A percentile compares a stretch with the other conserved stretches of the same genome.
phyloP scores from a whole-genome alignment of 176 grass and related monocot genomes.

The Triticum timopheevii region DNA sequence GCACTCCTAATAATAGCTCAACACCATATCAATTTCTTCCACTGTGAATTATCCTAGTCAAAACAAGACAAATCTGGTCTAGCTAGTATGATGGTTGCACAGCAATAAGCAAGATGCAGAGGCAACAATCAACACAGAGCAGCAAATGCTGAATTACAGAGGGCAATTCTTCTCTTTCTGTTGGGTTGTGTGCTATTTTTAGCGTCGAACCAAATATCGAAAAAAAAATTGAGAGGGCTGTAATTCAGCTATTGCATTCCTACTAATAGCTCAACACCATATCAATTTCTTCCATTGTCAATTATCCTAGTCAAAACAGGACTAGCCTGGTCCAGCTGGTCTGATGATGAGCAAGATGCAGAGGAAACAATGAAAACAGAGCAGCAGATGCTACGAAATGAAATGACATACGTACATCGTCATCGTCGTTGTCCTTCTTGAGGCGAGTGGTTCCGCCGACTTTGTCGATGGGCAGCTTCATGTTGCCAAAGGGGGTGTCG shows the following conservation, averaged over 20 bases:
- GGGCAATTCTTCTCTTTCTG: too few species aligned
- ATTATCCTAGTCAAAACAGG: slow-evolving; percentile 8
- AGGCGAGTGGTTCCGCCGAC: slow-evolving; percentile 84
- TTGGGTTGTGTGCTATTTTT: background rate
- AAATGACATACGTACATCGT: slow-evolving; percentile 37
- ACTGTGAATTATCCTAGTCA: background rate
- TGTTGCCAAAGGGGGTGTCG: slow-evolving; percentile 85
- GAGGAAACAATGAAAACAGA: background rate
- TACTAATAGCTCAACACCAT: background rate
- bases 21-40: background rate
- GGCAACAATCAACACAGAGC: too few species aligned
- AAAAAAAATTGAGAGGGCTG: background rate
- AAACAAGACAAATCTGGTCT: too few species aligned
- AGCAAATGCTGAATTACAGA: too few species aligned
- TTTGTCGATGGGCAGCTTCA: slow-evolving; percentile 91
- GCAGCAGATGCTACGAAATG: background rate
- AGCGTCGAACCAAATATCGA: background rate
- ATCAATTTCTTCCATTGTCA: background rate
- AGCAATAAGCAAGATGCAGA: too few species aligned
- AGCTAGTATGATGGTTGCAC: too few species aligned
- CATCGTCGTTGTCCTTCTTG: slow-evolving; percentile 69
- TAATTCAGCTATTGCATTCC: background rate
- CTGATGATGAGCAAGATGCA: background rate
- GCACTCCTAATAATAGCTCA: too few species aligned
- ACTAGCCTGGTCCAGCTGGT: background rate